Base-by-base conservation (phyloP, 2,329 filamentous ascomycete genomes). In the Eutypella sp. region DNA sequence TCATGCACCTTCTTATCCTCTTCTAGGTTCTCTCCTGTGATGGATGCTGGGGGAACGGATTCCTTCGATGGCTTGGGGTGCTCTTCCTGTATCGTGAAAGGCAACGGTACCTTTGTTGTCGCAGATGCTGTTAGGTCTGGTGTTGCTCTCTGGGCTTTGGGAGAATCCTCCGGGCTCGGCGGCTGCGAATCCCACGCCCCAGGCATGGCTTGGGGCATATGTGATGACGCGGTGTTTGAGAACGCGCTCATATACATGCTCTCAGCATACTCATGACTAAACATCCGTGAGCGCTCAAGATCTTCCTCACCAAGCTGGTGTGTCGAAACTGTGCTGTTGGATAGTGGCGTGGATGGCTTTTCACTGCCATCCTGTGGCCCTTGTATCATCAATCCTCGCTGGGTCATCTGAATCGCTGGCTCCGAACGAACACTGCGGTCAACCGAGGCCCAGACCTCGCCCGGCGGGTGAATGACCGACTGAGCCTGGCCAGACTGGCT, bases 211-310 rank as follows among this genome's bases (percentile, higher is more conserved):
- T 54, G 54, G 15, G 42, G 57, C 16, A 60, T 31, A 34, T 57
- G 58, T 9, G 66, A 61, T 2, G 61, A 59, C 27, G 67, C 62
- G 2, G 66, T 62, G 22, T 76, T 67, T 2, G 81, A 84, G 42
- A 85, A 78, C 1, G 82, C 82, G 51, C 82, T 92, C 82, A 90
- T 84, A 57, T 93, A 95, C 83, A 95, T 87, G 62, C 89, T 93
- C 59, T 89, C 83, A 0, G 87, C 87, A 51, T 92, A 87, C 50
- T 89, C 85, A 47, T 89, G 86, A 29, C 80, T 89, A 58, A 87
- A 92, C 1, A 90, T 59, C 34, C 79, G 83, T 5, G 88, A 92
- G 50, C 79, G 70, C 3, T 76, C 66, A 18, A 87, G 67, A 48
- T 84, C 79, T 25, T 66, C 55, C 29, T 36, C 54, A 25, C 52